Evolutionary conservation across 2,329 filamentous ascomycete genomes (phyloP).

Genomic region (Colletotrichum nymphaeae): DNA sequence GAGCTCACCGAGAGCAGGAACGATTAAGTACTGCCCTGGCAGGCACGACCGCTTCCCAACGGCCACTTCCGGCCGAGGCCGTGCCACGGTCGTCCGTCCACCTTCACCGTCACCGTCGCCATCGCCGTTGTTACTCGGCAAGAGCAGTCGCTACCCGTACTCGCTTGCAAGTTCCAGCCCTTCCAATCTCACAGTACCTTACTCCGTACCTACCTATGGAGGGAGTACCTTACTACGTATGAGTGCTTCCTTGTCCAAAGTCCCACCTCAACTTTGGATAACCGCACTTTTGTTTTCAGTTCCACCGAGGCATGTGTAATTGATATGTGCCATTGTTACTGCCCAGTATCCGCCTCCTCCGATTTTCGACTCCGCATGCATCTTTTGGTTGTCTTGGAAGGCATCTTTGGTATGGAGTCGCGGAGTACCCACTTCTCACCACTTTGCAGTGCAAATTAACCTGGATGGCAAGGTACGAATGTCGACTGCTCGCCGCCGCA

Average conservation of each 20-base stretch:
- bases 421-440: constrained; percentile 13
- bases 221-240: too few relatives aligned
- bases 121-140: constrained; percentile 5
- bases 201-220: too few relatives aligned
- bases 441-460: constrained; percentile 21
- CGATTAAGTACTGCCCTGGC: neutral
- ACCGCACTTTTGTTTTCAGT: neutral
- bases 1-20: neutral
- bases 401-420: constrained; percentile 5
- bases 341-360: neutral
- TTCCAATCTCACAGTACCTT: neutral
- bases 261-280: neutral
- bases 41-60: neutral
- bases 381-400: neutral
- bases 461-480: neutral
- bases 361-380: constrained; percentile 16
- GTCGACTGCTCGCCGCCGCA: constrained; percentile 1
- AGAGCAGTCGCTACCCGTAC: neutral
- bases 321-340: constrained; percentile 3
- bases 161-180: neutral
- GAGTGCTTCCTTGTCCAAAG: neutral
- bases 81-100: constrained; percentile 8
- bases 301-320: neutral
- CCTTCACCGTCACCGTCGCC: constrained; percentile 16
- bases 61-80: constrained; percentile 23